Base-by-base conservation (phyloP, 306 rosid species). In the Adenanthera pavonina region DNA sequence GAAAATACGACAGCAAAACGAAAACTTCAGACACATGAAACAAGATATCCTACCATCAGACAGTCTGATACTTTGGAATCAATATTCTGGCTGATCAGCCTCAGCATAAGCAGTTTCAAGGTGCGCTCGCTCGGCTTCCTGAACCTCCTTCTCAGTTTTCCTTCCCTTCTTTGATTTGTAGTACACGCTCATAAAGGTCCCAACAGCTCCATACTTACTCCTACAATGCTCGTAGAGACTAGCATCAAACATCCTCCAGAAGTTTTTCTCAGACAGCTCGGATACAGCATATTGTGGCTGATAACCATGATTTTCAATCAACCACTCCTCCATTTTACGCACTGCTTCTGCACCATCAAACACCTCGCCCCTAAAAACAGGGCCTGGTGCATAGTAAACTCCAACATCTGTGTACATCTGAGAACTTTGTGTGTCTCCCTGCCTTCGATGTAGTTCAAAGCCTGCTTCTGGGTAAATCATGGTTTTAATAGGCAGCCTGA, bases 391-490 rank as follows among this genome's bases (percentile, higher is more conserved):
- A 73, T 95, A 95, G 90, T 95, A 95, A 71, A 95, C 89, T 46
- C 99, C 99, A 8, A 95, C 87, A 87, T 95, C 99, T 12, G 97
- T 92, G 86, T 88, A 95, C 99, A 95, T 95, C 80, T 95, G 99
- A 43, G 99, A 90, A 80, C 78, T 86, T 8, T 61, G 80, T 8
- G 99, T 95, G 89, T 95, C 99, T 72, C 99, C 99, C 85, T 95
- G 98, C 81, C 97, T 90, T 80, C 66, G 90, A 1, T 89, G 94
- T 9, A 89, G 93, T 86, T 95, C 99, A 11, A 95, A 95, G 54
- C 97, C 98, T 74, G 98, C 93, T 81, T 95, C 99, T 1, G 99
- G 92, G 81, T 89, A 86, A 19, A 95, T 67, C 95, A 88, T 91
- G 49, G 99, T 80, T 82, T 87, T 95, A 49, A 92, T 73, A 7